Evolutionary conservation across 192 early-diverging fungal genomes (phyloP), one percentile per base, ranked within the genome.

Genomic region (Chytriomyces hyalinus): DNA sequence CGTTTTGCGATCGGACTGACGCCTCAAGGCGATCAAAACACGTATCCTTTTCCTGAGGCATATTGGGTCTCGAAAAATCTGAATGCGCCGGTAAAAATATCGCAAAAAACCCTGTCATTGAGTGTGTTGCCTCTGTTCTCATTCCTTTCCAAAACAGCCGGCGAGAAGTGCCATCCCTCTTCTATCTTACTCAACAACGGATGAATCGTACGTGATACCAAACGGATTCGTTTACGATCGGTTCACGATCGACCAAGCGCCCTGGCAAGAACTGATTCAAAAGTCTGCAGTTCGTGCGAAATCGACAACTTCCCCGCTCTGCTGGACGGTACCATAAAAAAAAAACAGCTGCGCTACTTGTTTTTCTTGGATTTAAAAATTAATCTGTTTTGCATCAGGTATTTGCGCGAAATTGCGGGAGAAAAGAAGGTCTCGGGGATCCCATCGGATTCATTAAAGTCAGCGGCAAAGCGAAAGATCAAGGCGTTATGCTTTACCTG

Each of bases 381-480:
- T 26, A 0, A 26, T 26, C 24, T 26, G 24, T 26, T 26, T 44
- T 11, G 28, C 10, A 43, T 59, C 77, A 63, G 48, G 46, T 84
- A 3, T 87, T 72, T 79, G 84, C 92, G 36, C 84, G 88, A 59
- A 87, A 88, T 60, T 92, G 91, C 47, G 86, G 89, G 74, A 84
- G 83, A n/a, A 87, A 85, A 49, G 28, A 50, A 1, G 92, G 89
- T 0, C 79, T 81, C 47, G 91, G 91, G 28, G 87, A 87, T 57
- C 90, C 92, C 3, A 94, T 94, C 77, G 94, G 93, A 13, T 92
- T 91, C 44, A 75, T 95, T 48, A 91, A 91, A 70, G 87, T 89
- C 43, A 91, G 88, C 75, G 84, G 87, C 1, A 82, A 83, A 20
- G 17, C 71, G 24, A 15, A 45, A 48, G 59, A 88, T 46, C 90